Evolutionary conservation across 1,284 basidiomycete species (phyloP), one percentile per base, ranked within the genome.

Genomic region (Naganishia albida): DNA sequence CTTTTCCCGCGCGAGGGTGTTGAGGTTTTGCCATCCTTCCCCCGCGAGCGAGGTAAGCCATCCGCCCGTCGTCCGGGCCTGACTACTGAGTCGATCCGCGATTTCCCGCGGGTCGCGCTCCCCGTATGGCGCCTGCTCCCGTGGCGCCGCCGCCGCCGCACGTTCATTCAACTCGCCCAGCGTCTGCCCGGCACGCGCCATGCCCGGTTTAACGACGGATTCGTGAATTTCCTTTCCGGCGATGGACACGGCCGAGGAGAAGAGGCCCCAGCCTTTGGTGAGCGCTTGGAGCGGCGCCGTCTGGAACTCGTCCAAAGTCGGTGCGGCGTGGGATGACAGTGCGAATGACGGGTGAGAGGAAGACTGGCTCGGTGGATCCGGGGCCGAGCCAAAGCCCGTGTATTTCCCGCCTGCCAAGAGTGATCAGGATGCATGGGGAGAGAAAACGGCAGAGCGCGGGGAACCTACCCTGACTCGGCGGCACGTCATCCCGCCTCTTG

Each of bases 261-360:
- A 79, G 18, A 80, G 69, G 25, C 78, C 78, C 79, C 79, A 80
- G 34, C 77, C 77, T 70, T 80, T 80, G 20, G 67, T 68, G 6
- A 79, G 66, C 7, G 78, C 79, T 25, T 72, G 72, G 20, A 78
- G 53, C 26, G 79, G 79, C 62, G 77, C 76, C 13, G 67, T 57
- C 67, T 78, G 78, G 54, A 80, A 69, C 34, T 80, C 78, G 53
- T 77, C 72, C 10, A 79, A 66, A 2, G 74, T 74, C 4, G 79
- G 79, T 1, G 73, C 75, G 26, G 73, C 69, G 59, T 76, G 79
- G 16, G 72, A 74, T 1, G 74, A 76, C 20, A 77, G 67, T 6
- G 71, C 69, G 67, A 72, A 77, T 23, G 72, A 70, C 18, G 79
- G 76, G 66, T 78, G 77, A 12, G 59, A 60, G 8, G 66, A 42